Conservation (phyloP, 2,329 filamentous ascomycete genomes). For the Cladosporium sp. region DNA sequence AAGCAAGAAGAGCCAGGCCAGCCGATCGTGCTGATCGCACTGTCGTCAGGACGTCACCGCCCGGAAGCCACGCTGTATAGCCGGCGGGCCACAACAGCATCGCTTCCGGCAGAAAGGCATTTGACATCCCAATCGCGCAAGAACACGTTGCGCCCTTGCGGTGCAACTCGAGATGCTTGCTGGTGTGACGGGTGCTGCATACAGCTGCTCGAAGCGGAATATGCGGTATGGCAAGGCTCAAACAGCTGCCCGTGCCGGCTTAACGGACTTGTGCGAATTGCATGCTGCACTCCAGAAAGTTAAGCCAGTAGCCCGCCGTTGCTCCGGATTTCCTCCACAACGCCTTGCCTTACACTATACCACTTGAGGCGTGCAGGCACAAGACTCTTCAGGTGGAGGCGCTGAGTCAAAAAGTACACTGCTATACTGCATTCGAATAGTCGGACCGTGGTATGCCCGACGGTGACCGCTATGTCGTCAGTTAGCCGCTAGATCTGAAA, state of each 20-base stretch:
- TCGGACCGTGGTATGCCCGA: constrained; percentile 1
- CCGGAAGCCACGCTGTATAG: constrained; percentile 6
- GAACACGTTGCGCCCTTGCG: constrained; percentile 1
- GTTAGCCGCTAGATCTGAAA: neutral
- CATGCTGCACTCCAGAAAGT: neutral
- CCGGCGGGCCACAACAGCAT: neutral
- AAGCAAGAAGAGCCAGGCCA: neutral
- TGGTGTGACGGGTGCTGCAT: neutral
- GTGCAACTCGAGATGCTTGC: neutral
- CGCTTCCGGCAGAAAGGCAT: neutral
- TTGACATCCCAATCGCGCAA: constrained; percentile 5
- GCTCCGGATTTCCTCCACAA: constrained; percentile 3
- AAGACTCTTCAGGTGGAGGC: constrained; percentile 2
- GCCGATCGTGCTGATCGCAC: constrained; percentile 10
- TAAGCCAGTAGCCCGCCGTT: neutral
- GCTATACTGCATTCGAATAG: neutral
- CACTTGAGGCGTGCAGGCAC: neutral
- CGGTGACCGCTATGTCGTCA: neutral
- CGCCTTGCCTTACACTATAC: neutral
- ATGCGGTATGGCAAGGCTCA: neutral
- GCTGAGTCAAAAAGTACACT: neutral
- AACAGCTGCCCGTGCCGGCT: neutral
- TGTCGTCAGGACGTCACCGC: constrained; percentile 7
- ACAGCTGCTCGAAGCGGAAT: neutral
- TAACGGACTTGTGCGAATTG: neutral